phyloP scores from a whole-genome alignment of 495 filamentous ascomycete species.

The Aspergillus bertholletiae region DNA sequence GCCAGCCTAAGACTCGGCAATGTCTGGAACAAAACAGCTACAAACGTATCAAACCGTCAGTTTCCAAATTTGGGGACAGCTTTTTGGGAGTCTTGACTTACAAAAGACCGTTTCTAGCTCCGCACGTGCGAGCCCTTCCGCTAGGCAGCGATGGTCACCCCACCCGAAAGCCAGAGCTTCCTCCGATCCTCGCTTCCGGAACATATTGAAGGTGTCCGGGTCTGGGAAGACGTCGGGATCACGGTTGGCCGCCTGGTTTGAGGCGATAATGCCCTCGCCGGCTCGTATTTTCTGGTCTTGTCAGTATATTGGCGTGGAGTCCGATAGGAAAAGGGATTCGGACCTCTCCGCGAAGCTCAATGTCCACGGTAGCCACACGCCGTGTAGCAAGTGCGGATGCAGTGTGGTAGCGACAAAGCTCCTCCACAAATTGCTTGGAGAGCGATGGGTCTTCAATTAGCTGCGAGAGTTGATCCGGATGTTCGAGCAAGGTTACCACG shows the following conservation, averaged over 20 bases:
- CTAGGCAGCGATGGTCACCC: slow-evolving; percentile 1
- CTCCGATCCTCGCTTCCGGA: neutral
- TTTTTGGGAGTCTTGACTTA: neutral
- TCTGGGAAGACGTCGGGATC: slow-evolving; percentile 3
- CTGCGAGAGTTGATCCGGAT: neutral
- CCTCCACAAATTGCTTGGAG: neutral
- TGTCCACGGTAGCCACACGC: slow-evolving; percentile 3
- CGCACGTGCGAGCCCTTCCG: neutral
- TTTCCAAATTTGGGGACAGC: too few relatives aligned
- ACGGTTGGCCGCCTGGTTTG: slow-evolving; percentile 2
- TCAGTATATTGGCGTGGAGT: too few relatives aligned
- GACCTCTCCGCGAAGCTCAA: neutral
- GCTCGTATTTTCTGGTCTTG: neutral
- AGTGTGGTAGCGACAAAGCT: slow-evolving; percentile 3
- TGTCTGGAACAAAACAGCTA: too few relatives aligned
- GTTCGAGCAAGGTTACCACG: slow-evolving; percentile 1
- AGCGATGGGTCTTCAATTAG: neutral
- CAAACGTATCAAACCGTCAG: too few relatives aligned
- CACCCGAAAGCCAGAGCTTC: neutral
- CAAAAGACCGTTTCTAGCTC: slow-evolving; percentile 2
- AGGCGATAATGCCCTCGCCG: slow-evolving; percentile 5
- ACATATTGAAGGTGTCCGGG: slow-evolving; percentile 2
- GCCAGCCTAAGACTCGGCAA: too few relatives aligned
- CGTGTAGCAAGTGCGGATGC: slow-evolving; percentile 1
- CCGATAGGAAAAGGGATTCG: neutral